A percentile compares a stretch with the other conserved stretches of the same genome.
These are phyloP conservation scores for Geotrichum histeridarum DNA, from an alignment of 1,139 yeast species.

Conservation along the genomic window DNA sequence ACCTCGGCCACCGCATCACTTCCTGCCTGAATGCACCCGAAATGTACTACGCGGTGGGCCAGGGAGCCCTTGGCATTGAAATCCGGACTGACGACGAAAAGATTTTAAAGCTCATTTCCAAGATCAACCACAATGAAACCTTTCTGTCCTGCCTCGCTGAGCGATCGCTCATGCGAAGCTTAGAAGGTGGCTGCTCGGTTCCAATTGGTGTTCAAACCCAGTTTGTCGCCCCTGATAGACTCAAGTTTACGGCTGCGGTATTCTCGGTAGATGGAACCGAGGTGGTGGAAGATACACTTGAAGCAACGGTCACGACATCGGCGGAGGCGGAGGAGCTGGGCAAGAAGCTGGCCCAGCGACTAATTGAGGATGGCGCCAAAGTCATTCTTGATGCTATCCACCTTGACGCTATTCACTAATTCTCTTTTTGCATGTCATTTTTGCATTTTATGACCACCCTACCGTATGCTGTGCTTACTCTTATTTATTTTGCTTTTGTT, in stretches of 20 bases:
- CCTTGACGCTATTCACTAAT: constrained; percentile 14
- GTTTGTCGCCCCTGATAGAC: constrained; percentile 44
- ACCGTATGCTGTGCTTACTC: background rate
- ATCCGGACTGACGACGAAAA: constrained; percentile 64
- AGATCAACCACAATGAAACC: constrained; percentile 62
- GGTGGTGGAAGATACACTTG: constrained; percentile 53
- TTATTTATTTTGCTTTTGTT: background rate
- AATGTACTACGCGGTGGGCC: constrained; percentile 96
- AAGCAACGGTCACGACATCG: constrained; percentile 38
- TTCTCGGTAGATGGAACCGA: constrained; percentile 78
- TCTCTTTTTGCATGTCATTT: background rate
- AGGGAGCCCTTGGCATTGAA: constrained; percentile 93
- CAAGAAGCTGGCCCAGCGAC: constrained; percentile 56
- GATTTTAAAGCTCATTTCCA: constrained; percentile 52
- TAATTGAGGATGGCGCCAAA: constrained; percentile 76
- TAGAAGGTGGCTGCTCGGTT: constrained; percentile 97
- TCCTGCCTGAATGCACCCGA: constrained; percentile 63
- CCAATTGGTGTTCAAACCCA: constrained; percentile 86
- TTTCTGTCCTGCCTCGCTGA: constrained; percentile 85
- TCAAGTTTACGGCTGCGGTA: constrained; percentile 61
- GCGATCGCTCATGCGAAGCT: constrained; percentile 74
- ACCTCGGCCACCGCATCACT: constrained; percentile 64
- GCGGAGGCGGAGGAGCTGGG: constrained; percentile 74
- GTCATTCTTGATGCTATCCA: constrained; percentile 57
- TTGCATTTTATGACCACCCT: background rate